phyloP scores from a whole-genome alignment of 257 asterid genomes.

The Salvia hispanica region DNA sequence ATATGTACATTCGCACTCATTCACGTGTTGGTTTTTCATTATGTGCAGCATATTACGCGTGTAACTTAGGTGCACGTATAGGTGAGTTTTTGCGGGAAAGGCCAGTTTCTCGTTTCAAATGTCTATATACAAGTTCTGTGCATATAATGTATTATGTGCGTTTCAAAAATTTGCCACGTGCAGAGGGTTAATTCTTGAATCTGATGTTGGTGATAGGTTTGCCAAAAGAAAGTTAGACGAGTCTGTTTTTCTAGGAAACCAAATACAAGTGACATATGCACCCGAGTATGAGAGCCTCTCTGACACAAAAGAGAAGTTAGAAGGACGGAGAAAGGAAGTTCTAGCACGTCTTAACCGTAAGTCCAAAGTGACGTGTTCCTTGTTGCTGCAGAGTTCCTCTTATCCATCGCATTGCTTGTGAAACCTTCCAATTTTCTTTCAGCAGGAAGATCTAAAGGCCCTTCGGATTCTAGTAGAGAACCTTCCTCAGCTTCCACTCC shows the following conservation, averaged over 20 bases:
- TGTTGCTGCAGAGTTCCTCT: constrained; percentile 9
- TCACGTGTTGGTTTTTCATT: neutral
- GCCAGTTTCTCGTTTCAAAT: no score
- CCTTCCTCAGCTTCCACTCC: constrained; percentile 33
- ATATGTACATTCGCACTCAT: neutral
- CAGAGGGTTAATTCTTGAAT: constrained; percentile 12
- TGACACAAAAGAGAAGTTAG: constrained; percentile 80
- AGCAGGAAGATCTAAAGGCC: constrained; percentile 60
- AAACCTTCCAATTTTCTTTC: constrained; percentile 24
- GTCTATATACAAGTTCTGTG: constrained; percentile 4
- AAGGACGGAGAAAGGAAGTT: constrained; percentile 79
- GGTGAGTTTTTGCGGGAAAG: neutral
- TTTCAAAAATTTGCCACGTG: neutral
- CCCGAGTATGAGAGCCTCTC: constrained; percentile 66
- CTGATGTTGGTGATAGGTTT: constrained; percentile 50
- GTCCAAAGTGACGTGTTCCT: no score
- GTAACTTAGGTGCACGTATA: no score
- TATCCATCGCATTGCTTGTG: neutral
- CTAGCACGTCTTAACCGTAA: constrained; percentile 69
- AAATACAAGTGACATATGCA: constrained; percentile 69
- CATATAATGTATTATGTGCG: neutral
- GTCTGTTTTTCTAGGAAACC: constrained; percentile 70
- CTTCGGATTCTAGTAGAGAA: constrained; percentile 33
- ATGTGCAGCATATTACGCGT: no score
- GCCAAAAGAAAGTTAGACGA: constrained; percentile 86